phyloP scores from a whole-genome alignment of 805 yeast genomes.

The Debaryomyces prosopidis region DNA sequence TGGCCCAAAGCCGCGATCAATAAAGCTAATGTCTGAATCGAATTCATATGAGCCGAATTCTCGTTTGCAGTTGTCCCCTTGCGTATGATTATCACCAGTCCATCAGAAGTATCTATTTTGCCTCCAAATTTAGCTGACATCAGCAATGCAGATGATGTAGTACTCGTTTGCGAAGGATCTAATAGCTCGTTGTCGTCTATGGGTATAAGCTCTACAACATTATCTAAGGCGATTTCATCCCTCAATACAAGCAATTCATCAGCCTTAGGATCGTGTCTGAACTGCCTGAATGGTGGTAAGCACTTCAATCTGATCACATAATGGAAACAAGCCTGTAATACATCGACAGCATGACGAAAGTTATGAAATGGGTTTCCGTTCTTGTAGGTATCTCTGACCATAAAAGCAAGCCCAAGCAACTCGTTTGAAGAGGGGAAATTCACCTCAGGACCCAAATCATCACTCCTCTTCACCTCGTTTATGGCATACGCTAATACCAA shows the following conservation, averaged over 20 bases:
- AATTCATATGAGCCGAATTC: constrained; percentile 27
- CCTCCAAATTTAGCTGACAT: not conserved
- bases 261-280: constrained; percentile 30
- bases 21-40: constrained; percentile 55
- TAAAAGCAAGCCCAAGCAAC: constrained; percentile 59
- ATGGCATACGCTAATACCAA: constrained; percentile 52
- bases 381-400: constrained; percentile 76
- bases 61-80: not conserved
- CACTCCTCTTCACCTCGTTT: constrained; percentile 16
- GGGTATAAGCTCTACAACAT: constrained; percentile 2
- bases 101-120: not conserved
- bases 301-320: constrained; percentile 48
- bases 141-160: not conserved
- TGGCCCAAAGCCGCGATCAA: constrained; percentile 89
- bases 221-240: not conserved
- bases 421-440: constrained; percentile 34
- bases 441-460: constrained; percentile 10
- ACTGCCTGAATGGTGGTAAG: constrained; percentile 38
- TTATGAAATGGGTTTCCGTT: constrained; percentile 91
- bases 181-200: not conserved
- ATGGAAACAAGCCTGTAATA: constrained; percentile 83
- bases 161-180: not conserved
- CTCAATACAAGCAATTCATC: constrained; percentile 21
- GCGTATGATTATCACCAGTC: not conserved
- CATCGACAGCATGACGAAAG: constrained; percentile 94